These are phyloP conservation scores for Plasmodium malariae DNA, from an alignment of 169 alveolate species.

Conservation along the genomic window DNA sequence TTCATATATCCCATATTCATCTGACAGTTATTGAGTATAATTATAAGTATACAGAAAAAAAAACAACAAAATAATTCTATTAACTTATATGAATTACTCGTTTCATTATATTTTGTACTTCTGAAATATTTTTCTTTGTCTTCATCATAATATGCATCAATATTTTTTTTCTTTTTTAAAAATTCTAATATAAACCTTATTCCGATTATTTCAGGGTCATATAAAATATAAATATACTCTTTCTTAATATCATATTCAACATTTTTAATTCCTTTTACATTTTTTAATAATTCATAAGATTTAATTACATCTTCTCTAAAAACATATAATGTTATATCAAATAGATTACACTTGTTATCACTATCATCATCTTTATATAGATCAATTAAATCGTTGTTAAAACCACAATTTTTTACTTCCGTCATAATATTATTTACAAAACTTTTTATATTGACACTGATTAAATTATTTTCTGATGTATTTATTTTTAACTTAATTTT, in stretches of 20 bases:
- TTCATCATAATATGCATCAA: conserved; percentile 77
- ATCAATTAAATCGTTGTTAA: conserved; percentile 55
- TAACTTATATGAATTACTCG: conserved; percentile 26
- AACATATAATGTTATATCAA: conserved; percentile 58
- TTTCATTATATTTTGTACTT: conserved; percentile 63
- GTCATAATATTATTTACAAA: conserved; percentile 58
- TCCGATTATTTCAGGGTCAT: conserved; percentile 65
- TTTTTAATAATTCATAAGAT: conserved; percentile 48
- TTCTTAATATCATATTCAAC: conserved; percentile 59
- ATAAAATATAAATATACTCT: conserved; percentile 59
- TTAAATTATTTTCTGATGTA: conserved; percentile 1
- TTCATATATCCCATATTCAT: conserved; percentile 71
- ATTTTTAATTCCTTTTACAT: conserved; percentile 52
- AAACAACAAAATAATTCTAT: conserved; percentile 57
- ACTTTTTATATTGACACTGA: conserved; percentile 18
- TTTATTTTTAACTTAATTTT: conserved; percentile 56
- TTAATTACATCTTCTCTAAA: conserved; percentile 67
- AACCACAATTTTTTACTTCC: conserved; percentile 66
- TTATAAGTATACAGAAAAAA: conserved; percentile 45
- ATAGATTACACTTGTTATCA: conserved; percentile 20
- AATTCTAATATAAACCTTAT: conserved; percentile 52
- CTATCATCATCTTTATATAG: conserved; percentile 52
- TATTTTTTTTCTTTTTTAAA: conserved; percentile 54
- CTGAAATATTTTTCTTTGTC: conserved; percentile 70
- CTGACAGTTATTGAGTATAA: conserved; percentile 52